Evolutionary conservation across 306 rosid genomes (phyloP).

Genomic region (Cotoneaster glaucophyllus): DNA sequence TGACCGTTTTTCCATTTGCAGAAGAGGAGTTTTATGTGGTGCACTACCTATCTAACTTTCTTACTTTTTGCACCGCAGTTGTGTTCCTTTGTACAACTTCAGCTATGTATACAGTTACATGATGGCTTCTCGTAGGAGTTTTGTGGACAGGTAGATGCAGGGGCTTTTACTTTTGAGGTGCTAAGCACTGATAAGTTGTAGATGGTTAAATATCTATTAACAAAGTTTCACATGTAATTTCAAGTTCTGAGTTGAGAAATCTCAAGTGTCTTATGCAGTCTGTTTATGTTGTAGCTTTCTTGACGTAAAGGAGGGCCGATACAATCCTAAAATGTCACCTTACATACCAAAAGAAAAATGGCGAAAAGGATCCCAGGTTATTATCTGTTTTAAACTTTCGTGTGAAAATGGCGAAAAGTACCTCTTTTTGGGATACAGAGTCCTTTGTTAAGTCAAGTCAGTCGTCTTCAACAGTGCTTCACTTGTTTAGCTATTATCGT

Average conservation of each 20-base stretch:
- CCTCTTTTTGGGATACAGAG: not conserved
- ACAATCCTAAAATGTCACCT: slow-evolving; percentile 89
- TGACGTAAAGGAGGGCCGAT: slow-evolving; percentile 86
- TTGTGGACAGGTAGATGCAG: slow-evolving; percentile 92
- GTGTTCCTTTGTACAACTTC: slow-evolving; percentile 95
- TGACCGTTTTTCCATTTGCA: not conserved
- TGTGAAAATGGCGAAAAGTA: not conserved
- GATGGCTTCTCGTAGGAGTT: slow-evolving; percentile 82
- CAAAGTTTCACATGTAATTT: not conserved
- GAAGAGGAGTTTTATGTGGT: slow-evolving; percentile 1
- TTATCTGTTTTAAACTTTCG: not conserved
- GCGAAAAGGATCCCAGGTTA: slow-evolving; percentile 99
- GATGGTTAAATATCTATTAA: slow-evolving; percentile 15
- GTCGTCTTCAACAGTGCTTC: not conserved
- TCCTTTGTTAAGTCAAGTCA: slow-evolving; percentile 6
- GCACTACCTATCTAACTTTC: slow-evolving; percentile 9
- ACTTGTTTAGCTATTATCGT: not conserved
- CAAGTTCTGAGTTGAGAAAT: not conserved
- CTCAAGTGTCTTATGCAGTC: slow-evolving; percentile 4
- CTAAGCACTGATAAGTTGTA: slow-evolving; percentile 39
- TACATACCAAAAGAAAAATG: slow-evolving; percentile 73
- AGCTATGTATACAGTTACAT: slow-evolving; percentile 65
- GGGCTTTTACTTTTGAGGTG: slow-evolving; percentile 47
- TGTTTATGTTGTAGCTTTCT: slow-evolving; percentile 66
- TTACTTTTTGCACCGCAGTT: slow-evolving; percentile 54